These are phyloP conservation scores for Cyclotella atomus DNA, from an alignment of 108 stramenopile species.

Conservation along the genomic window DNA sequence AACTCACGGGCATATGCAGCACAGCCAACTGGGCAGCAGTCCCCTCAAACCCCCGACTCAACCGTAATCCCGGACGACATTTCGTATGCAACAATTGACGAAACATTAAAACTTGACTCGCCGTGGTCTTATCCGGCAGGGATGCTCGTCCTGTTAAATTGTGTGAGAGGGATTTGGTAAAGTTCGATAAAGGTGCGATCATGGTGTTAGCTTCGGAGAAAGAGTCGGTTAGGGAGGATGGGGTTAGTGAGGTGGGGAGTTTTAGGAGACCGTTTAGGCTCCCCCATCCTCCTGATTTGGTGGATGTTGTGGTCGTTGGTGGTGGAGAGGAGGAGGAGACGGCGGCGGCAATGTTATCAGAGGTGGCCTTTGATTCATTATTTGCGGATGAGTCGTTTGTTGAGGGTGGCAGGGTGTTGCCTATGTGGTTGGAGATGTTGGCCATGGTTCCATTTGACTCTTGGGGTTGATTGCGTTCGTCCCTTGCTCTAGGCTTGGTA, in stretches of 20 bases:
- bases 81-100: conserved; percentile 85
- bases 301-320: neutral
- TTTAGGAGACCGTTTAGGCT: neutral
- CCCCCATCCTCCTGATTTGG: neutral
- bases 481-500: too few species aligned
- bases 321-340: neutral
- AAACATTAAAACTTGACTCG: conserved; percentile 88
- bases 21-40: conserved; percentile 83
- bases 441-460: conserved; percentile 5
- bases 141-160: conserved; percentile 62
- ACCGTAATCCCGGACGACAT: conserved; percentile 79
- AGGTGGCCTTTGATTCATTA: neutral
- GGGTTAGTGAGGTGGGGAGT: too few species aligned
- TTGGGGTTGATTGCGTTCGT: too few species aligned
- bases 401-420: neutral
- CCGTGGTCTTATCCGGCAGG: conserved; percentile 86
- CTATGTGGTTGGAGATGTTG: neutral
- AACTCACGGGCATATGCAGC: conserved; percentile 75
- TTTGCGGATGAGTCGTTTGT: too few species aligned
- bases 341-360: conserved; percentile 21
- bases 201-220: neutral
- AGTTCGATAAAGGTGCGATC: neutral
- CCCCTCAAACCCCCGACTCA: conserved; percentile 71
- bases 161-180: conserved; percentile 29
- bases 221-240: neutral